Evolutionary conservation across 2,329 filamentous ascomycete genomes (phyloP).

Genomic region (Beauveria rudraprayagi): DNA sequence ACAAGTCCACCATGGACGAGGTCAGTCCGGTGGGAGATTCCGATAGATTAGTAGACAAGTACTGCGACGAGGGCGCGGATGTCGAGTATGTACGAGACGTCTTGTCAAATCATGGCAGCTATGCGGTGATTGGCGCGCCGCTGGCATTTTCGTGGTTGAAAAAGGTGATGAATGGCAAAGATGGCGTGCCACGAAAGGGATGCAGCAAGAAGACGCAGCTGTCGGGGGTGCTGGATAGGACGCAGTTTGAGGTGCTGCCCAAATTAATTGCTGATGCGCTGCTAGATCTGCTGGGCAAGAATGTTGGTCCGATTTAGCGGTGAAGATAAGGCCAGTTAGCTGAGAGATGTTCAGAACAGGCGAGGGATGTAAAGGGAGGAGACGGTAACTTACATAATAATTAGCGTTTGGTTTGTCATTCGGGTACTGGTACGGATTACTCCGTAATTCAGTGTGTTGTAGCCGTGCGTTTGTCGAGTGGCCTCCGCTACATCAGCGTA

Average conservation of each 20-base stretch:
- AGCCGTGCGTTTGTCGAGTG: too few relatives aligned
- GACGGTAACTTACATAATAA: too few relatives aligned
- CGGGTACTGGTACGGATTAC: too few relatives aligned
- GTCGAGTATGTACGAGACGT: slow-evolving; percentile 7
- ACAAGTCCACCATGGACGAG: slow-evolving; percentile 4
- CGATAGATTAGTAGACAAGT: neutral
- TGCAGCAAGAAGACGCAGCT: neutral
- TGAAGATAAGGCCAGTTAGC: too few relatives aligned
- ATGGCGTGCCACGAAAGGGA: neutral
- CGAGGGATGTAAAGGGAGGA: too few relatives aligned
- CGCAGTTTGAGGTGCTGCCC: neutral
- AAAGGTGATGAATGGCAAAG: neutral
- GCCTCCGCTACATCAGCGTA: too few relatives aligned
- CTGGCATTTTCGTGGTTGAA: slow-evolving; percentile 6
- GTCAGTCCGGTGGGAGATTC: neutral
- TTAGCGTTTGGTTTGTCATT: too few relatives aligned
- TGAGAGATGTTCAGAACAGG: neutral
- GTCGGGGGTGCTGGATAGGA: neutral
- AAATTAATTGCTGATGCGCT: neutral
- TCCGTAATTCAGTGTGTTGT: too few relatives aligned
- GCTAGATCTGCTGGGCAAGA: neutral
- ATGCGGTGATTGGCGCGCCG: neutral
- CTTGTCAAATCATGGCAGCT: neutral
- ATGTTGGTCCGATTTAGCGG: neutral
- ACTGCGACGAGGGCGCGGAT: neutral